Evolutionary conservation across 345 rosid genomes (phyloP), one percentile per base, ranked within the genome.

Genomic region (Nephelium lappaceum): DNA sequence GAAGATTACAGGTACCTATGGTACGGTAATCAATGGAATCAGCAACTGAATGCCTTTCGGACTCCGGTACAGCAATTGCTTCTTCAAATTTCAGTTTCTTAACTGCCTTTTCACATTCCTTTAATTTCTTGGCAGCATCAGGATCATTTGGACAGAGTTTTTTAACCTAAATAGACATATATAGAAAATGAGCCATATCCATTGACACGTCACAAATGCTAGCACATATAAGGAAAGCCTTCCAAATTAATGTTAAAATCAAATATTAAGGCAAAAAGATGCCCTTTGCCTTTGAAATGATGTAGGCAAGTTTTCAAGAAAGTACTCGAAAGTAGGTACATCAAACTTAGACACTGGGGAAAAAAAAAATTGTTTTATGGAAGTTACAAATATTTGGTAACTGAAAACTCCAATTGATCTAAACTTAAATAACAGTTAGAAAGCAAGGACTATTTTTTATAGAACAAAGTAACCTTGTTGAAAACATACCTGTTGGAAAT

Each of bases 61-160:
- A 83, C 53, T 84, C 89, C 0, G 98, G 98, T 72, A 80, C 91
- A 67, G 99, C 79, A 77, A 96, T 96, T 65, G 99, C 99, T 85
- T 94, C 98, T 87, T 94, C 99, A 82, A 96, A 96, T 88, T 92
- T 96, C 73, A 93, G 81, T 83, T 94, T 96, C 95, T 87, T 88
- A 62, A 94, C 98, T 38, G 98, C 98, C 82, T 94, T 96, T 85
- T 94, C 98, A 75, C 99, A 96, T 77, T 94, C 98, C 84, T 79
- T 93, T 58, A 94, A 83, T 88, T 94, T 96, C 91, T 88, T 90
- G 70, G 92, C 71, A 69, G 99, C 98, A 81, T 96, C 99, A 18
- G 95, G 99, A 88, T 96, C 98, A 86, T 90, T 91, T 61, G 99
- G 99, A 86, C 81, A 75, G 68, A 96, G 82, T 88, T 83, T 91